These are phyloP conservation scores for Plasmodium sp. DNA, from an alignment of 169 alveolate genomes.

Conservation along the genomic window DNA sequence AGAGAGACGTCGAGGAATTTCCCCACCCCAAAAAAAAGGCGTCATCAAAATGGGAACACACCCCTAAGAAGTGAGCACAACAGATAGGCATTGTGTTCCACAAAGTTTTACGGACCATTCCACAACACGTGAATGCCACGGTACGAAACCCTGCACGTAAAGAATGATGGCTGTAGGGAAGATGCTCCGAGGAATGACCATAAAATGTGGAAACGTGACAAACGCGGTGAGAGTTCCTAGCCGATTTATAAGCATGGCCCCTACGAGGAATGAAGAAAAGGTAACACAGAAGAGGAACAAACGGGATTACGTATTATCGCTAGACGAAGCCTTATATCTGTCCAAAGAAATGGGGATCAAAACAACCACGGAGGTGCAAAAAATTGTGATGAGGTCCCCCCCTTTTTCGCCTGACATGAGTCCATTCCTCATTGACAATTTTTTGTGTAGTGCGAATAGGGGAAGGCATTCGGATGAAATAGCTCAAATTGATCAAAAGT, in stretches of 20 bases:
- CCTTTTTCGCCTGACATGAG: constrained; percentile 87
- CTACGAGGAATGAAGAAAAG: constrained; percentile 1
- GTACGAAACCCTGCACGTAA: not conserved
- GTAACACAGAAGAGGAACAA: not conserved
- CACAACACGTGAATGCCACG: not conserved
- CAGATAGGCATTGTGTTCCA: not conserved
- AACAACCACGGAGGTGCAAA: constrained; percentile 85
- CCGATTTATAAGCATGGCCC: not conserved
- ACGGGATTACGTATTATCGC: constrained; percentile 31
- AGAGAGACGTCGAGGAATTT: not conserved
- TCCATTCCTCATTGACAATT: constrained; percentile 85
- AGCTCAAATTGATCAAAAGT: constrained; percentile 19
- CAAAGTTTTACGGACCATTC: not conserved
- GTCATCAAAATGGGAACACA: not conserved
- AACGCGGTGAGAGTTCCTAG: not conserved
- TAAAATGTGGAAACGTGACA: not conserved
- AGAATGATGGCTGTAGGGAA: not conserved
- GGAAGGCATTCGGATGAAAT: constrained; percentile 58
- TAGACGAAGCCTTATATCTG: constrained; percentile 86
- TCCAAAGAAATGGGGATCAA: constrained; percentile 90
- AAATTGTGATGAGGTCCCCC: constrained; percentile 85
- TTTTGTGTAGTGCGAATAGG: constrained; percentile 73
- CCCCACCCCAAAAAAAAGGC: not conserved
- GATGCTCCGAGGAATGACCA: not conserved
- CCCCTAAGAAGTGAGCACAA: not conserved